Base-by-base conservation (phyloP, 164 flowering plant species). In the Magnolia kwangsiensis region DNA sequence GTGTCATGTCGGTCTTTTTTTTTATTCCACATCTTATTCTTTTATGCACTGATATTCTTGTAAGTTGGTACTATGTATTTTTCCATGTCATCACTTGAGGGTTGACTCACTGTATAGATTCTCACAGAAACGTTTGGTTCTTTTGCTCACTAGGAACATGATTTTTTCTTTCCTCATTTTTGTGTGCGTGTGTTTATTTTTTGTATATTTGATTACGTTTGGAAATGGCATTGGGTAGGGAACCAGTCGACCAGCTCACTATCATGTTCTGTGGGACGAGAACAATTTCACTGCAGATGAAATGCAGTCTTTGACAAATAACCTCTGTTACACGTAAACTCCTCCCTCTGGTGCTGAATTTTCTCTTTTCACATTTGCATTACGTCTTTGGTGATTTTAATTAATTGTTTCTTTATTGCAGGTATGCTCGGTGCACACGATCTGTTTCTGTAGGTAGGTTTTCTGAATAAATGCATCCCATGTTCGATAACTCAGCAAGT, bases 371-470 rank as follows among this genome's bases (percentile, higher is more conserved):
- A 50, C 6, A 13, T 31, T 13, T 9, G 23, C 16, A 67, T 27
- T 67, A n/a, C 19, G 10, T 19, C n/a, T 49, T 50, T 65, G 8
- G 16, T 70, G 23, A 63, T 5, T 63, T 59, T 72, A 51, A 50
- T 10, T 5, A 49, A 6, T 7, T 77, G 45, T 1, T 63, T 8
- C 14, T 8, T 73, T 67, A 7, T 74, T 84, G 72, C 87, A 92
- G 99, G 50, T 95, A 91, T 85, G 98, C 92, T 1, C 85, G 98
- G 79, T 95, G 99, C 81, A 93, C 98, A 0, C 85, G 98, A 1
- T 87, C 98, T 1, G 98, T 95, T 0, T 95, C 99, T 4, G 82
- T 95, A 23, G 98, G 98, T 95, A 77, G 9, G 63, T 71, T 49
- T 58, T 16, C 55, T 16, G 11, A 55, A 11, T 11, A 55, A 55